Base-by-base conservation (phyloP, 2,329 filamentous ascomycete species). In the Pseudonectria buxi region DNA sequence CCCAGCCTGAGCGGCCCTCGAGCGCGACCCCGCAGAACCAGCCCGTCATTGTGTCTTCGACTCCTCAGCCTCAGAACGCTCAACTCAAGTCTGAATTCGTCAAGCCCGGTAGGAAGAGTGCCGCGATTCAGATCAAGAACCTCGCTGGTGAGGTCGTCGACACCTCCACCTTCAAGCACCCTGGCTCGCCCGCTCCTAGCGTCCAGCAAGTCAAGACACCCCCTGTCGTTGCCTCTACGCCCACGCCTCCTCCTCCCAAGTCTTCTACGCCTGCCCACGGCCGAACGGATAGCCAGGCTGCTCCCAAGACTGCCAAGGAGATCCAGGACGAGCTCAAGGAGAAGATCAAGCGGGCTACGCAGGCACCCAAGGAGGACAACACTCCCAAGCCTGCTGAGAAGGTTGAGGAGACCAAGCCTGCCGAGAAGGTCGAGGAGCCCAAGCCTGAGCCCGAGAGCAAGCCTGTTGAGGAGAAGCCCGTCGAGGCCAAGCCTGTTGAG, bases 71-170 rank as follows among this genome's bases (percentile, higher is more conserved):
- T 43, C 72, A 81, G 41, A 76, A 77, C 40, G 80, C 82, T 9
- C 69, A 73, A 47, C 54, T 64, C 7, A 75, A 73, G 61, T 62
- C 40, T 55, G 49, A 59, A 40, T 73, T 74, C 39, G 57, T 66
- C 57, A 76, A 71, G 51, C 67, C 66, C 24, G 30, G 11, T 14
- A 71, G 69, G 58, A 86, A 83, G 69, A 87, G 77, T 61, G 80
- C 79, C 31, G 80, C 83, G 1, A 83, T 95, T 46, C 71, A 80
- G 32, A 95, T 95, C 69, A 94, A 87, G 70, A 86, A 87, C 53
- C 74, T 82, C 22, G 74, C 81, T 37, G 89, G 87, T 43, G 86
- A 92, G 56, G 76, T 79, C 22, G 68, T 95, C 10, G 79, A 87
- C 49, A 74, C 71, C 66, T 85, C 67, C 57, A 76, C 64, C 36